Conservation (phyloP, 2,329 filamentous ascomycete species). For the Pseudogymnoascus sp. region DNA sequence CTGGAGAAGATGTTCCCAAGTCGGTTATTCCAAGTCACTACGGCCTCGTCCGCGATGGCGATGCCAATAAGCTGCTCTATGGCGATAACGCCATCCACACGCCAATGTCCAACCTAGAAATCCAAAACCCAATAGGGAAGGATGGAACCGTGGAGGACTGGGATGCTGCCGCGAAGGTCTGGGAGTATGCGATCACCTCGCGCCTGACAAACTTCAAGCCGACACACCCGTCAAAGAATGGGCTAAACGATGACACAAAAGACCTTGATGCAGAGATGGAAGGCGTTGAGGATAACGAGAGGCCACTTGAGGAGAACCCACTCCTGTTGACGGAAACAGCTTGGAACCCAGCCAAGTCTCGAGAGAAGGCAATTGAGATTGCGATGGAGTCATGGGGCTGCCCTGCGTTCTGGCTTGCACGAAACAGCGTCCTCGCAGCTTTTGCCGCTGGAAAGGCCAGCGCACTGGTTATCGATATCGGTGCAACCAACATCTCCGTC, state of each 20-base stretch:
- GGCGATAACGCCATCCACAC: conserved; percentile 85
- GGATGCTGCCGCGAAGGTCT: conserved; percentile 81
- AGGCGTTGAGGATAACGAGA: conserved; percentile 53
- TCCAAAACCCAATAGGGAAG: conserved; percentile 83
- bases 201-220: conserved; percentile 71
- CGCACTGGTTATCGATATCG: conserved; percentile 84
- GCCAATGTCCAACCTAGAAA: conserved; percentile 65
- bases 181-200: conserved; percentile 87
- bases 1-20: conserved; percentile 95
- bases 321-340: conserved; percentile 88
- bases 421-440: conserved; percentile 79
- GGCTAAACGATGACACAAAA: conserved; percentile 60
- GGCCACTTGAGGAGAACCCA: conserved; percentile 79
- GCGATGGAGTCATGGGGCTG: conserved; percentile 96
- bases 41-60: conserved; percentile 46
- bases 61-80: conserved; percentile 55
- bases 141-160: conserved; percentile 93
- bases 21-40: conserved; percentile 88
- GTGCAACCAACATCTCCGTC: conserved; percentile 78
- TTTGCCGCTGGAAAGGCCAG: conserved; percentile 92
- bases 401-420: conserved; percentile 87
- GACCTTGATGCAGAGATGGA: conserved; percentile 54
- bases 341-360: conserved; percentile 79
- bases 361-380: conserved; percentile 91
- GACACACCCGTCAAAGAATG: conserved; percentile 63